These are phyloP conservation scores for Psilocybe mexicana DNA, from an alignment of 1,284 basidiomycete genomes.

Conservation along the genomic window DNA sequence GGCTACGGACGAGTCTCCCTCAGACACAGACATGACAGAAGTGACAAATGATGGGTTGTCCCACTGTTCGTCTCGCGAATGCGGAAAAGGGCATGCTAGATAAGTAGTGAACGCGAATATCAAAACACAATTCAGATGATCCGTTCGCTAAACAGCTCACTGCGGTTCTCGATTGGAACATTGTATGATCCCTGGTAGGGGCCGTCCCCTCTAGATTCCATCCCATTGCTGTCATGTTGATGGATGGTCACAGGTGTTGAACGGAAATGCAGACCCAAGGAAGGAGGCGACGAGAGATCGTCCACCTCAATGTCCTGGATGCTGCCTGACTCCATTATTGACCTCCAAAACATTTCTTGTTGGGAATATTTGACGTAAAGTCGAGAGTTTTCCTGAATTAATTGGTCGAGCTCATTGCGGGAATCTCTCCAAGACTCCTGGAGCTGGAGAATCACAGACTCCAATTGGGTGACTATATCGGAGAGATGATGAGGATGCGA, in stretches of 20 bases:
- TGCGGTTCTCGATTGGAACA: conserved; percentile 40
- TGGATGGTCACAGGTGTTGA: conserved; percentile 33
- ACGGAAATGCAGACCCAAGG: conserved; percentile 26
- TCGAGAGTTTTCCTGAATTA: conserved; percentile 64
- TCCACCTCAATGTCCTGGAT: conserved; percentile 47
- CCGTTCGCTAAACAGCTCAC: conserved; percentile 35
- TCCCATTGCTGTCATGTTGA: conserved; percentile 40
- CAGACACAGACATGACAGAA: conserved; percentile 39
- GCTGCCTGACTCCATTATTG: conserved; percentile 55
- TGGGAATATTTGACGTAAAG: conserved; percentile 64
- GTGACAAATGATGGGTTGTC: conserved; percentile 35
- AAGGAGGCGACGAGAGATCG: conserved; percentile 47
- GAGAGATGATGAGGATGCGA: conserved; percentile 8
- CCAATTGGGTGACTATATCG: conserved; percentile 69
- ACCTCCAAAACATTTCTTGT: conserved; percentile 69
- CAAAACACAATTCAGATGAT: conserved; percentile 37
- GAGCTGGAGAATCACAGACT: conserved; percentile 76
- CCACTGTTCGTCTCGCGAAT: conserved; percentile 58
- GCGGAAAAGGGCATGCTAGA: conserved; percentile 52
- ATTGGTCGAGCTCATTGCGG: conserved; percentile 54
- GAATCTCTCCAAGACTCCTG: conserved; percentile 77
- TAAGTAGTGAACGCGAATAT: conserved; percentile 52
- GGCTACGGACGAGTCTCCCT: conserved; percentile 41
- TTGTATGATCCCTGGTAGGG: conserved; percentile 46
- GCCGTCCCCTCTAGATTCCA: conserved; percentile 49